These are phyloP conservation scores for Ensete ventricosum DNA, from an alignment of 176 grass and related monocot genomes.

Conservation along the genomic window DNA sequence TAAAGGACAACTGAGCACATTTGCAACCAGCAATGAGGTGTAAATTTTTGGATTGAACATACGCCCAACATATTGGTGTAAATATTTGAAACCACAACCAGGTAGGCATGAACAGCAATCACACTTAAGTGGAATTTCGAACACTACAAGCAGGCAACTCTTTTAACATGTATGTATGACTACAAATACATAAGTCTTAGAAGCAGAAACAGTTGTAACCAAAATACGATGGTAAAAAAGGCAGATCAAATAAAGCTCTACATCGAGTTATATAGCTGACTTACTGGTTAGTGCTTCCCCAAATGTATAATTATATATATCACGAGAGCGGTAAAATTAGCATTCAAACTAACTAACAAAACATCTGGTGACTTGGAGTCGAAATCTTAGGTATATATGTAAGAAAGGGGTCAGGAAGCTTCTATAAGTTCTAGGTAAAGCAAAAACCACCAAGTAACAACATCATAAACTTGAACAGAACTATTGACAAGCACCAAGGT, in stretches of 20 bases:
- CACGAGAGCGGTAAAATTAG: background rate
- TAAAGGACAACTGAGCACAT: background rate
- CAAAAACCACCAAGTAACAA: background rate
- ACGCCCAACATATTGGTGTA: background rate
- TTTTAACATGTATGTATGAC: too few species aligned
- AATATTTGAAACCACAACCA: background rate
- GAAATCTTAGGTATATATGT: background rate
- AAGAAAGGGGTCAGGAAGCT: background rate
- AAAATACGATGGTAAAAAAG: background rate
- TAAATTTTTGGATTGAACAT: background rate
- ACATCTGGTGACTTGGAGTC: background rate
- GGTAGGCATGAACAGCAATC: background rate
- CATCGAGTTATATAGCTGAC: background rate
- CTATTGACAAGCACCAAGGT: background rate
- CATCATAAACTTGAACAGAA: background rate
- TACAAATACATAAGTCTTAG: too few species aligned
- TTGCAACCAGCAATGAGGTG: too few species aligned
- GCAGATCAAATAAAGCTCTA: background rate
- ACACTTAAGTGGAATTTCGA: background rate
- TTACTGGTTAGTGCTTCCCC: background rate
- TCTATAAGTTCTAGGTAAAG: background rate
- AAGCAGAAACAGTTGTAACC: too few species aligned
- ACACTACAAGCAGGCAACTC: too few species aligned
- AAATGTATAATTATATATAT: constrained; percentile 1
- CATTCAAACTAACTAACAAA: constrained; percentile 1